Conservation (phyloP, 2,329 filamentous ascomycete species). For the Aspergillus floridensis region DNA sequence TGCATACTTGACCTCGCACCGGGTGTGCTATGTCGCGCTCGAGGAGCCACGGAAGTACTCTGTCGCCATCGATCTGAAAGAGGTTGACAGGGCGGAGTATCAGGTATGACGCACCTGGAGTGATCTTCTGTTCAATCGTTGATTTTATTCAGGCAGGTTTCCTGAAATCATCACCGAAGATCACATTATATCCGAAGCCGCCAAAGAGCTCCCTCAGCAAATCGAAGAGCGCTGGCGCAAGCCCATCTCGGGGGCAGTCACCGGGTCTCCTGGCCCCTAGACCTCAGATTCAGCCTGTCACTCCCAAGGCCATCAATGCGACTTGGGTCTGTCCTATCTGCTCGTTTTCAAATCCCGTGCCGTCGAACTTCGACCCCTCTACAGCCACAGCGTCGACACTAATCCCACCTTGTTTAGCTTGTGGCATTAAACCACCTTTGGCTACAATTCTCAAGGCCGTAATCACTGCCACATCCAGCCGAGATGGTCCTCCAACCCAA, state of each 20-base stretch:
- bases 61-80: conserved; percentile 79
- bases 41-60: conserved; percentile 81
- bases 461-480: conserved; percentile 67
- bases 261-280: conserved; percentile 30
- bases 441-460: conserved; percentile 82
- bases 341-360: conserved; percentile 88
- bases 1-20: conserved; percentile 93
- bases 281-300: conserved; percentile 34
- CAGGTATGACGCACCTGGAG: conserved; percentile 57
- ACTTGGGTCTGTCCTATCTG: conserved; percentile 98
- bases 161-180: conserved; percentile 89
- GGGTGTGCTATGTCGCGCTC: conserved; percentile 91
- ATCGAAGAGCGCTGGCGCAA: conserved; percentile 54
- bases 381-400: conserved; percentile 76
- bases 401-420: conserved; percentile 82
- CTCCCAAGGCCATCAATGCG: conserved; percentile 51
- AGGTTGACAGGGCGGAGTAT: conserved; percentile 86
- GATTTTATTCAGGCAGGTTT: conserved; percentile 68
- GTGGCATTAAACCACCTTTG: conserved; percentile 87
- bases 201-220: conserved; percentile 59
- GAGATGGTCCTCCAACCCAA: conserved; percentile 20
- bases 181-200: conserved; percentile 82
- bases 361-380: conserved; percentile 86
- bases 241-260: conserved; percentile 30
- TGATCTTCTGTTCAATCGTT: conserved; percentile 8